Base-by-base conservation (phyloP, 306 rosid genomes). In the Prunus armeniaca region DNA sequence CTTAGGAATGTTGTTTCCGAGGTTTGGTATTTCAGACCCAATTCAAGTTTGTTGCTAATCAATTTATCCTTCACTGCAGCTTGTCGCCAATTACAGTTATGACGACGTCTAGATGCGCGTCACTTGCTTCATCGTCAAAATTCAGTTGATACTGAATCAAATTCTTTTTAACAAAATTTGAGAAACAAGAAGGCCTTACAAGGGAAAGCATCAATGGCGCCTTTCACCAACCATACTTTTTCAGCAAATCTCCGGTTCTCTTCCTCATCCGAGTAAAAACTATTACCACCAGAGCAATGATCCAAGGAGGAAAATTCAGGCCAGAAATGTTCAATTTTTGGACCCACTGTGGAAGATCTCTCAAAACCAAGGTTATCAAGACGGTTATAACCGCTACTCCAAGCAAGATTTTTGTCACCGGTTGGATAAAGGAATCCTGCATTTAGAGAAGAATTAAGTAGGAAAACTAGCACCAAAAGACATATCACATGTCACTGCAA, bases 261-360 rank as follows among this genome's bases (percentile, higher is more conserved):
- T 90, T 92, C 87, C 97, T 86, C 86, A 77, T 87, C 55, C 98
- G 96, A 17, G 96, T 90, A 76, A 95, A 92, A 70, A 92, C 96
- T 65, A 95, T 78, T 63, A 95, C 93, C 76, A 87, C 91, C 60
- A 93, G 87, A 84, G 97, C 97, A 71, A 95, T 84, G 81, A 92
- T 82, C 98, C 92, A 95, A 38, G 97, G 97, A 75, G 97, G 89
- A 82, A 87, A 81, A 81, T 80, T 88, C 18, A 87, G 90, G n/a
- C 91, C 86, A 9, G 78, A 76, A 76, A 85, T 22, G 56, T 90
- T 88, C 1, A 89, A 68, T 64, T 89, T 90, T 83, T 84, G 79
- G 82, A 90, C n/a, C 91, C 93, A 92, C 0, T 85, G 88, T 5
- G 91, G 91, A 14, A 87, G 74, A 41, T 90, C 97, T 79, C 70